A percentile compares a stretch with the other conserved stretches of the same genome.
Conservation (phyloP, 805 yeast genomes). For the Monosporozyma unispora region DNA sequence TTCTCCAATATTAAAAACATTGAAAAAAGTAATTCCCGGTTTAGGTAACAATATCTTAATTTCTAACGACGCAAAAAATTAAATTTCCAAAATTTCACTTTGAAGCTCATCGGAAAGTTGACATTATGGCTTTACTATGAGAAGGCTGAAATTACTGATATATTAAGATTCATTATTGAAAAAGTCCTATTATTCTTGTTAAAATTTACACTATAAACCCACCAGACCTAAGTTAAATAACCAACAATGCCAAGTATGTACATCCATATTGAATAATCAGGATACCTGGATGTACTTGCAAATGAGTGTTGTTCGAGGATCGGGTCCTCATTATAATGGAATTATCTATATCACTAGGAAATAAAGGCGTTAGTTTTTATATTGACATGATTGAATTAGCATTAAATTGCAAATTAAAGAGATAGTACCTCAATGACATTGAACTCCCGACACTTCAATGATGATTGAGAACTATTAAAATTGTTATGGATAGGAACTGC, state of each 20-base stretch:
- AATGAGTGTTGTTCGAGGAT: slow-evolving; percentile 40
- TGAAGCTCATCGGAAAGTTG: background rate
- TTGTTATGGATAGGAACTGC: background rate
- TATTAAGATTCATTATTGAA: background rate
- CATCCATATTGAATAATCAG: background rate
- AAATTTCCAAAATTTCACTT: background rate
- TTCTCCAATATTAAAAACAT: no score
- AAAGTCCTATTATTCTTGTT: no score
- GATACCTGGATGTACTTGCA: background rate
- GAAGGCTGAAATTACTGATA: background rate
- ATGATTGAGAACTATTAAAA: slow-evolving; percentile 7
- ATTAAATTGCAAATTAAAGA: background rate
- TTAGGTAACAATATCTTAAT: no score
- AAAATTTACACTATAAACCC: slow-evolving; percentile 2
- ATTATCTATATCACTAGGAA: no score
- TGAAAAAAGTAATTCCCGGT: no score
- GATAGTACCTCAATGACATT: slow-evolving; percentile 36
- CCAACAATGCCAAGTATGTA: slow-evolving; percentile 59
- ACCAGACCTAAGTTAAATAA: slow-evolving; percentile 17
- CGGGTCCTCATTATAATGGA: slow-evolving; percentile 53
- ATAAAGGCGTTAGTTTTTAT: background rate
- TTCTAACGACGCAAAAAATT: background rate
- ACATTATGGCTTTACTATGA: background rate
- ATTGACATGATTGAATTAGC: background rate
- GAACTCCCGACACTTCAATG: slow-evolving; percentile 85